Conservation (phyloP, 805 yeast species). For the Candida germanica region DNA sequence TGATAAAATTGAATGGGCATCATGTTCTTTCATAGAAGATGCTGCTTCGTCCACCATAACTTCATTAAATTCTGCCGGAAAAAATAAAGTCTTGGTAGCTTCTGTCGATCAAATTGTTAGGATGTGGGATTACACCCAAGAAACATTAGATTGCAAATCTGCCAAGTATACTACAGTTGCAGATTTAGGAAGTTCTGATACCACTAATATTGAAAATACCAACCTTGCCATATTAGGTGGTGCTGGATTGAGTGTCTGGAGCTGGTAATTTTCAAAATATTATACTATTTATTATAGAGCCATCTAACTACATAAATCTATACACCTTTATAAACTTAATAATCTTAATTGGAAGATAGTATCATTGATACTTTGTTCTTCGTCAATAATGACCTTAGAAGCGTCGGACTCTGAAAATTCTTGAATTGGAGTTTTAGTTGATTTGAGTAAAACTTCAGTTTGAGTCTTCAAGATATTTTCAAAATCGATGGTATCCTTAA, state of each 20-base stretch:
- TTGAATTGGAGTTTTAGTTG: constrained; percentile 65
- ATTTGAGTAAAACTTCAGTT: constrained; percentile 66
- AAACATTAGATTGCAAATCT: constrained; percentile 24
- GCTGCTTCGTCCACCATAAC: constrained; percentile 93
- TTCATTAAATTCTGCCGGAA: constrained; percentile 41
- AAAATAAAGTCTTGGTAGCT: constrained; percentile 44
- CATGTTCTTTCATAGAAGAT: constrained; percentile 33
- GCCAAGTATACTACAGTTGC: constrained; percentile 76
- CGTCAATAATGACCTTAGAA: constrained; percentile 68
- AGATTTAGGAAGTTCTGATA: constrained; percentile 77
- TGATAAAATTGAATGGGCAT: constrained; percentile 19
- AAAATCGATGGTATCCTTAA: constrained; percentile 64
- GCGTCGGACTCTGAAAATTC: constrained; percentile 42
- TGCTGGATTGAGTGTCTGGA: constrained; percentile 69
- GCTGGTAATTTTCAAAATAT: not conserved
- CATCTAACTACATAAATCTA: constrained; percentile 1
- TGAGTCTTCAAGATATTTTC: constrained; percentile 61
- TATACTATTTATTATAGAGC: not conserved
- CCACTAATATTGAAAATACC: constrained; percentile 23
- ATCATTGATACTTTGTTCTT: constrained; percentile 76
- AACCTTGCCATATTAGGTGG: constrained; percentile 63
- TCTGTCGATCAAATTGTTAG: constrained; percentile 83
- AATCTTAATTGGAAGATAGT: constrained; percentile 76
- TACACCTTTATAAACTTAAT: constrained; percentile 51
- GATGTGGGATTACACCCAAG: constrained; percentile 50